Base-by-base conservation (phyloP, 441 rosid species). In the Adansonia gregorii region DNA sequence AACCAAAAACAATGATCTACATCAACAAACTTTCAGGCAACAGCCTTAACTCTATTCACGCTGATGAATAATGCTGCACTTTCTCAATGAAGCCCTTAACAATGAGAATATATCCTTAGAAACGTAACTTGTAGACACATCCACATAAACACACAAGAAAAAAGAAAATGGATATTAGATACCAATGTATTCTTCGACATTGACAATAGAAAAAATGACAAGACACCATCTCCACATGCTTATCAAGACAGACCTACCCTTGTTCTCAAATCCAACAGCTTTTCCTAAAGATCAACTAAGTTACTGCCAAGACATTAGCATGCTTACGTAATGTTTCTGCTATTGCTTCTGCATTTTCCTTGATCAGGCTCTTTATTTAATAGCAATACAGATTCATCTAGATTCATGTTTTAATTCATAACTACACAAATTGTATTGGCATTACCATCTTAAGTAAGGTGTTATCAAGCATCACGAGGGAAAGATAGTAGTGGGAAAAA, bases 261-360 rank as follows among this genome's bases (percentile, higher is more conserved):
- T 65, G 45, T 15, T 46, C 46, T 46, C 43, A 43, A 74, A 67
- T 17, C 52, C 24, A 39, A 41, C 54, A 67, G 71, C 39, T 67
- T 17, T 27, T 67, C n/a, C 14, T 67, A 14, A n/a, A 49, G 54
- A 11, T 35, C 14, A 45, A 66, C 14, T 72, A 70, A 60, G 56
- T 72, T 43, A 68, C 64, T 60, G 58, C 69, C 17, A 60, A 74
- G 8, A 60, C 41, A 74, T 7, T 56, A 19, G 66, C 52, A 72
- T 22, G 20, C 45, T 49, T 20, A 14, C 14, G 63, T 14, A 48
- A 43, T 7, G 22, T 55, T 66, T 67, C 49, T n/a, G 24, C 41
- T 19, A 65, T 39, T 65, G 49, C 24, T n/a, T 41, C 6, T 39
- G 22, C 49, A 65, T 41, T 49, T 65, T 65, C 49, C 49, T 65